Percentiles rank a stretch among this genome's conserved stretches.
Evolutionary conservation across 352 stramenopile genomes (phyloP).

Genomic region (Phytophthora hibernalis): DNA sequence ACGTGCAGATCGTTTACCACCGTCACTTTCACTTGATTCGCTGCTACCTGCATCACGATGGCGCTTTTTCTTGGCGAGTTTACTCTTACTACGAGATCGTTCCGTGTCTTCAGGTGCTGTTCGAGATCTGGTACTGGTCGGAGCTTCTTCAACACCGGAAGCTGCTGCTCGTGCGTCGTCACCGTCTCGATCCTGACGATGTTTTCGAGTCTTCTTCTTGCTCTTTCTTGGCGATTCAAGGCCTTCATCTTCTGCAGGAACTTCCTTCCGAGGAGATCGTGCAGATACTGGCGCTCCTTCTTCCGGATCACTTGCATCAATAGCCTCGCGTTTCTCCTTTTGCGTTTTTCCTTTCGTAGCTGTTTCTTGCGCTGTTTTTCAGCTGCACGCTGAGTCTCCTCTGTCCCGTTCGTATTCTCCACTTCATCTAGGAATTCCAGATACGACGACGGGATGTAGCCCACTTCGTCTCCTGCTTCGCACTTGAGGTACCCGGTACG

Average conservation of each 20-base stretch:
- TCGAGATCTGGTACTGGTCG: slow-evolving; percentile 28
- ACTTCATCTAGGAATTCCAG: slow-evolving; percentile 78
- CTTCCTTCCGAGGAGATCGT: slow-evolving; percentile 56
- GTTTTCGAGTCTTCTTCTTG: slow-evolving; percentile 70
- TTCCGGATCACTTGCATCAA: slow-evolving; percentile 49
- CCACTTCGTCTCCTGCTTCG: slow-evolving; percentile 70
- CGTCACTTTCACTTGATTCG: slow-evolving; percentile 56
- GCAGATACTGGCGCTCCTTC: slow-evolving; percentile 28
- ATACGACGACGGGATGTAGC: slow-evolving; percentile 85
- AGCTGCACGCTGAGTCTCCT: slow-evolving; percentile 40
- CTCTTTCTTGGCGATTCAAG: slow-evolving; percentile 65
- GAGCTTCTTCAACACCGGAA: slow-evolving; percentile 19
- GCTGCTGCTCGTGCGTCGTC: slow-evolving; percentile 24
- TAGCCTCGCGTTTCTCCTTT: slow-evolving; percentile 48
- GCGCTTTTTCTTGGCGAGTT: slow-evolving; percentile 62
- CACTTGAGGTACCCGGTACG: slow-evolving; percentile 87
- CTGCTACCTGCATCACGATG: slow-evolving; percentile 48
- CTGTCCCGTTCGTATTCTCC: slow-evolving; percentile 19
- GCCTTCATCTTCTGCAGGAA: slow-evolving; percentile 34
- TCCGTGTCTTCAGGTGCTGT: slow-evolving; percentile 40
- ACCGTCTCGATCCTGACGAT: slow-evolving; percentile 39
- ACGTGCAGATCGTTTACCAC: slow-evolving; percentile 28
- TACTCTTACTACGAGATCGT: slow-evolving; percentile 49
- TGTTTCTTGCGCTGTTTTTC: slow-evolving; percentile 77
- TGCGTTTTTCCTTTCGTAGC: slow-evolving; percentile 63